Conservation (phyloP, 2,329 filamentous ascomycete genomes). For the Zymoseptoria tritici region DNA sequence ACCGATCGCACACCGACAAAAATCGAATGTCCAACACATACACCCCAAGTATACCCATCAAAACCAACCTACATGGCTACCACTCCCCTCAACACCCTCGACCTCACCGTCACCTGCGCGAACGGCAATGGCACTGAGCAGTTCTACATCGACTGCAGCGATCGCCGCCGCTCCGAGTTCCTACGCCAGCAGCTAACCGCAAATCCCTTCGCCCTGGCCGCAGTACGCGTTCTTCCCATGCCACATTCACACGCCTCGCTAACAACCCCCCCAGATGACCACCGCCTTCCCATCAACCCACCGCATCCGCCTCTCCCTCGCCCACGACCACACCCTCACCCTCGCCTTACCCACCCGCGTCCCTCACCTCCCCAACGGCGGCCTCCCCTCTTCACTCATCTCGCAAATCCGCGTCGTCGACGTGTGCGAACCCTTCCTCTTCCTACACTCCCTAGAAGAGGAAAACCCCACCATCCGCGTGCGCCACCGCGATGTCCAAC, state of each 20-base stretch:
- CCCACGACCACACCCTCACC: neutral
- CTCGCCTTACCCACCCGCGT: neutral
- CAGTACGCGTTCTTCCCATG: too few relatives aligned
- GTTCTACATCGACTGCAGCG: neutral
- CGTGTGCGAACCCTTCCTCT: neutral
- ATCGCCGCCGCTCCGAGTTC: neutral
- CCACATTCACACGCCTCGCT: too few relatives aligned
- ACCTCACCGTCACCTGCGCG: constrained; percentile 39
- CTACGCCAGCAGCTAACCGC: neutral
- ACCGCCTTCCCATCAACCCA: neutral
- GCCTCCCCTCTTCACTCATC: neutral
- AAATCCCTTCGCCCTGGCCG: too few relatives aligned
- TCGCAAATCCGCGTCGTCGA: neutral
- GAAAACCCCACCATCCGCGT: neutral
- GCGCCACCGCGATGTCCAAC: neutral
- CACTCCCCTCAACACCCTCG: neutral
- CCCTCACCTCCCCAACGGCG: neutral
- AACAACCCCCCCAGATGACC: neutral
- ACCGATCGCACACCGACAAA: neutral
- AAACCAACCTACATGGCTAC: neutral
- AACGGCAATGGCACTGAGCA: constrained; percentile 43
- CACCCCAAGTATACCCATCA: neutral
- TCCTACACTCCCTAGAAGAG: neutral
- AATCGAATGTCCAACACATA: too few relatives aligned
- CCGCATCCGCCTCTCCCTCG: neutral